Evolutionary conservation across 2,329 filamentous ascomycete species (phyloP), one percentile per base, ranked within the genome.

Genomic region (Alternaria metachromatica): DNA sequence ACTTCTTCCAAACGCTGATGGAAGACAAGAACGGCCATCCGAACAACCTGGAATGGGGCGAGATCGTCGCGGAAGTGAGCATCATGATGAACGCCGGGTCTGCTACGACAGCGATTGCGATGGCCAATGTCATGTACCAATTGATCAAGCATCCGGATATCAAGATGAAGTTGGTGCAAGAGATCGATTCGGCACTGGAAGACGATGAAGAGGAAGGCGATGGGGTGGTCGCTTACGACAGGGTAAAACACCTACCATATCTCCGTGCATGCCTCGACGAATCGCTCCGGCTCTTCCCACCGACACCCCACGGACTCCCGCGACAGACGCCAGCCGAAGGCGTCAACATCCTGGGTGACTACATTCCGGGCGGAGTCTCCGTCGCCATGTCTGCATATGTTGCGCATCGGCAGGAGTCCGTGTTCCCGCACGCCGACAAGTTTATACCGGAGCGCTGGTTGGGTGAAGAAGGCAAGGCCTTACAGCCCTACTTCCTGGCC

Each of bases 1-100:
- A 89, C 68, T 88, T 89, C 76, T 88, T 89, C 78, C 80, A 84
- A 56, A 81, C 82, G 1, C 72, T 89, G 6, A 86, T 89, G 84
- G 84, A 84, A 50, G 82, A 83, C 64, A 84, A 83, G 64, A 81
- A 82, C 43, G 82, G 82, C 0, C 72, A 75, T 8, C 73, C 81
- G 1, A 80, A 84, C 57, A 82, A 82, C 41, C 82, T 89, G 2
- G 84, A 87, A 63, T 87, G 82, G 82, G 87, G 87, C 23, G 87
- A 89, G 73, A 84, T 88, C 8, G 82, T 87, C 0, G 86, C 87
- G 12, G 87, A 89, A 68, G 79, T 87, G 23, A 80, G 74, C 48
- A 86, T 84, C 71, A 87, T 88, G 81, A 74, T 76, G 73, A 76
- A 76, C 65, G 86, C 86, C 1, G 86, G 86, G 6, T 82, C 78